Evolutionary conservation across 164 flowering plant species (phyloP).

Genomic region (Brasenia schreberi): DNA sequence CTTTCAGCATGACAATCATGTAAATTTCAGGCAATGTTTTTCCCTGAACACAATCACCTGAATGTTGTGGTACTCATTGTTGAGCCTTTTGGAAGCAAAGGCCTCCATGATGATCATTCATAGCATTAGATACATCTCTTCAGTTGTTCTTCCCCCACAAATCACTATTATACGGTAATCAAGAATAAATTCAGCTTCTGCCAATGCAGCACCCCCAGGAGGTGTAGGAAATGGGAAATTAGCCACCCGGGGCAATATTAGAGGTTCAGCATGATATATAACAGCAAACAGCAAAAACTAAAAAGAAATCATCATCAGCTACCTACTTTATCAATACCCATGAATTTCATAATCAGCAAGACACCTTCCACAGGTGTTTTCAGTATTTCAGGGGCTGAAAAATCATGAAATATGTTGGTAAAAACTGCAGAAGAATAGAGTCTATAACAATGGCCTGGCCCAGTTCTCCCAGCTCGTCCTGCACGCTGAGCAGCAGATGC

Average conservation of each 20-base stretch:
- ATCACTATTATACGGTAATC: no score
- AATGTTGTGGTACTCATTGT: no score
- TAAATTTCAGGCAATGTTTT: no score
- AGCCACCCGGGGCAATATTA: slow-evolving; percentile 35
- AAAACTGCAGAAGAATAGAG: slow-evolving; percentile 87
- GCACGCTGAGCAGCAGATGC: slow-evolving; percentile 98
- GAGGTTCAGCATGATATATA: background rate
- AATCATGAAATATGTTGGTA: slow-evolving; percentile 51
- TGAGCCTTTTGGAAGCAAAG: no score
- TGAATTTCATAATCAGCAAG: slow-evolving; percentile 82
- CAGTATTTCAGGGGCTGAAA: slow-evolving; percentile 67
- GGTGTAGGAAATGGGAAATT: slow-evolving; percentile 98
- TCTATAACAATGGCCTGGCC: slow-evolving; percentile 94
- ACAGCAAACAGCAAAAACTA: background rate
- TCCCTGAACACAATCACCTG: no score
- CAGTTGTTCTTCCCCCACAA: no score
- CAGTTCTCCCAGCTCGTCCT: slow-evolving; percentile 98
- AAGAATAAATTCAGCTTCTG: slow-evolving; percentile 42
- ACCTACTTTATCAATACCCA: slow-evolving; percentile 70
- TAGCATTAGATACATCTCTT: no score
- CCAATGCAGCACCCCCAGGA: slow-evolving; percentile 48
- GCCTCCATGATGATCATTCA: no score
- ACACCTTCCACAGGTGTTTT: slow-evolving; percentile 91
- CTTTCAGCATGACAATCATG: no score
- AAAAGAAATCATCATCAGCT: background rate